Base-by-base conservation (phyloP, 2,329 filamentous ascomycete genomes). In the Herpotrichia juniperi region DNA sequence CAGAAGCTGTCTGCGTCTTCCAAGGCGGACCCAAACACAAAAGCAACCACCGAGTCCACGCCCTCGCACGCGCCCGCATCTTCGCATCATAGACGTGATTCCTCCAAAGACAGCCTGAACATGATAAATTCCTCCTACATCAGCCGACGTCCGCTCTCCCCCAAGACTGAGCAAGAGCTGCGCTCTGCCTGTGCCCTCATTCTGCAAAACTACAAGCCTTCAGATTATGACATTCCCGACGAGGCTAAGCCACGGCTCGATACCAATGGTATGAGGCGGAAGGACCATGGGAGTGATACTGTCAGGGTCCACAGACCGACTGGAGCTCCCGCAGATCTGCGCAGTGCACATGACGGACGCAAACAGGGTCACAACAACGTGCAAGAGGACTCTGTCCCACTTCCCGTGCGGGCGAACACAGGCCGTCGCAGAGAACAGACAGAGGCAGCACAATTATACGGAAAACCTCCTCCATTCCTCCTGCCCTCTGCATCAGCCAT, bases 181-280 rank as follows among this genome's bases (percentile, higher is more conserved):
- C 76, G 77, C 53, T 59, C 68, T 39, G 76, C 78, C 49, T 81
- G 79, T 62, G 72, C 74, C 19, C 72, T 73, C 46, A 73, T 81
- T 48, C 64, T 79, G 48, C 63, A 72, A 37, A 68, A 74, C 62
- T 72, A 71, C 65, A 74, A 74, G 59, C 70, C 71, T 7, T 74
- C 72, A 34, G 72, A 72, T 48, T 65, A 72, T 62, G 68, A 64
- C 54, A 63, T 74, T 56, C 62, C 64, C 24, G 65, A 72, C 51
- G 5, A 45, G 4, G 64, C 66, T 1, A 68, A 77, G 51, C 71
- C 68, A 8, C 71, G 66, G 54, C 61, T 72, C 17, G 72, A 73
- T 53, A 72, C 72, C 57, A 57, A 65, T 22, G 64, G 56, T 16
- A 55, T 69, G 35, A 56, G 62, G 42, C n/a, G 54, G 57, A 24